Evolutionary conservation across 2,329 filamentous ascomycete species (phyloP), one percentile per base, ranked within the genome.

Genomic region (Epichloe gansuensis): DNA sequence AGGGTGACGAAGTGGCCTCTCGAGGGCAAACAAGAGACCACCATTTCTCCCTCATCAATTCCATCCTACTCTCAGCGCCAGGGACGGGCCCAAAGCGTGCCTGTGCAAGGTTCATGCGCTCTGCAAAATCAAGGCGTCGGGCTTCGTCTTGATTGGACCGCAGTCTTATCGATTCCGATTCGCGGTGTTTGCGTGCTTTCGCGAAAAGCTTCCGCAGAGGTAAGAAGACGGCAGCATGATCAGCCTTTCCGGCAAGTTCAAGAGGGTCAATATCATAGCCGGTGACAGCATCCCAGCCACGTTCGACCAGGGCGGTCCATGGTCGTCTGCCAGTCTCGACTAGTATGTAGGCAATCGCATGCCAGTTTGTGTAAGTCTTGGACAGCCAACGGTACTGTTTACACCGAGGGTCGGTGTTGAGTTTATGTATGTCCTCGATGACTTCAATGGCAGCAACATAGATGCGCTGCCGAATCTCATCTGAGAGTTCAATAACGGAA

Each of bases 381-480:
- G 73, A 75, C 2, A 77, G 61, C 74, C 74, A 77, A 21, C 68
- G 62, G 61, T 73, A 77, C 39, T 71, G 69, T 48, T 67, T 68
- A 56, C 67, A 71, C 6, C 71, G 65, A 6, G 63, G 59, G 43
- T 88, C 82, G 0, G 74, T 78, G 58, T 85, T 80, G 13, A 89
- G 68, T 1, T 85, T 72, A 47, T 82, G 71, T 17, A 78, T 78
- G 61, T 86, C 68, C 64, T 90, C 86, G 46, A 89, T 76, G 27
- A 89, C 81, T 60, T 90, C 85, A 27, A 90, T 75, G 2, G 84
- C 82, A 0, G 83, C 85, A 25, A 83, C 69, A 62, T 89, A 87
- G 1, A 90, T 72, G 53, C 81, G 81, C 55, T 88, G 78, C 52
- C 81, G 79, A 8, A 80, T 78, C 47, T 82, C 81, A 48, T 78